phyloP scores from a whole-genome alignment of 139 green algal genomes.

The Astrephomene gubernaculifera region DNA sequence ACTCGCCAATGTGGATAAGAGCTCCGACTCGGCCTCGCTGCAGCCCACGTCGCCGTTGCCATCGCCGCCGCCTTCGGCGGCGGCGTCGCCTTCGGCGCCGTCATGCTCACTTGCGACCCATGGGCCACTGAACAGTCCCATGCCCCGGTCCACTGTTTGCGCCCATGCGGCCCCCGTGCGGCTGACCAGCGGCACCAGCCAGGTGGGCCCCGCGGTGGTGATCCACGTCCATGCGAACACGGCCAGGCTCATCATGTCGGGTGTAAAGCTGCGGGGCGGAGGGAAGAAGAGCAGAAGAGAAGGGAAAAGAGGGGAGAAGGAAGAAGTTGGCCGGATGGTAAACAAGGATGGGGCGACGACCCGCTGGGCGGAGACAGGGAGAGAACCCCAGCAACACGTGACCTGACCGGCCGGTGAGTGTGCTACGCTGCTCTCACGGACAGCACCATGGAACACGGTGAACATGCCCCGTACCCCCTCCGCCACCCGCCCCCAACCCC shows the following conservation, averaged over 20 bases:
- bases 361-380: no score
- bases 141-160: conserved; percentile 53
- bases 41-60: not conserved
- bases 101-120: not conserved
- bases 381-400: no score
- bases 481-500: no score
- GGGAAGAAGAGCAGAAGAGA: not conserved
- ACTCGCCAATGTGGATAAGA: conserved; percentile 38
- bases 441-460: no score
- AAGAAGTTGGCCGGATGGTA: no score
- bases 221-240: conserved; percentile 77
- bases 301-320: no score
- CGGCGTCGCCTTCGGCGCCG: not conserved
- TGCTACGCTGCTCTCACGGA: no score
- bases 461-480: no score
- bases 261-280: conserved; percentile 49
- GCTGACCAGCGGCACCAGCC: conserved; percentile 67
- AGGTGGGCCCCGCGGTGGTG: conserved; percentile 48
- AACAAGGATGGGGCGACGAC: no score
- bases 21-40: conserved; percentile 13
- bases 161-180: conserved; percentile 70
- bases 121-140: conserved; percentile 75
- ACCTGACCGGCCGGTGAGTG: no score
- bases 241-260: conserved; percentile 62
- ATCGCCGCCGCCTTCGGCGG: not conserved